Evolutionary conservation across 208 protist genomes (phyloP).

Genomic region (Acanthamoeba sp.): DNA sequence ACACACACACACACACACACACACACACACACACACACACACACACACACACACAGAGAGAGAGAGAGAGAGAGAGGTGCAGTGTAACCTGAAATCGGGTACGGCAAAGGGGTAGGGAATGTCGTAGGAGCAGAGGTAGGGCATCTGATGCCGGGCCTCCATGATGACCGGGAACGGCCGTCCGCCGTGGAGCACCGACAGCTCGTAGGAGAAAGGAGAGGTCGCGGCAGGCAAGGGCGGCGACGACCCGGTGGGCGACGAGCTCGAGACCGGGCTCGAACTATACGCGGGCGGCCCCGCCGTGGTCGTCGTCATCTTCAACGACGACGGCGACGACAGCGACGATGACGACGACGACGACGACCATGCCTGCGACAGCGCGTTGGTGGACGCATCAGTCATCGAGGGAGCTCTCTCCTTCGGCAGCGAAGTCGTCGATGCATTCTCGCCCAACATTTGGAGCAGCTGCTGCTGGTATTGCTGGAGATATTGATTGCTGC

Average conservation of each 20-base stretch:
- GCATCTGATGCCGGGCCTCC: neutral
- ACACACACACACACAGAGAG: neutral
- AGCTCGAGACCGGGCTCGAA: too few species aligned
- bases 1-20: too few species aligned
- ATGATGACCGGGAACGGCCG: neutral
- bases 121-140: constrained; percentile 4
- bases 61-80: neutral
- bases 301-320: too few species aligned
- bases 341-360: neutral
- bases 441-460: neutral
- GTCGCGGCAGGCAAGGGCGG: neutral
- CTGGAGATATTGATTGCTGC: neutral
- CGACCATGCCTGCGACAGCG: too few species aligned
- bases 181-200: neutral
- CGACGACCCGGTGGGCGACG: neutral
- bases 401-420: neutral
- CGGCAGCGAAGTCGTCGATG: neutral
- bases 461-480: neutral
- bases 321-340: too few species aligned
- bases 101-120: neutral
- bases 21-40: neutral
- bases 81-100: neutral
- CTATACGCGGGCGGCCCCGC: too few species aligned
- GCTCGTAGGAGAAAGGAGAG: constrained; percentile 10
- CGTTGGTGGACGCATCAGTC: neutral